Percentiles rank a stretch among this genome's conserved stretches.
Evolutionary conservation across 306 rosid genomes (phyloP).

Genomic region (Erythrophleum fordii): DNA sequence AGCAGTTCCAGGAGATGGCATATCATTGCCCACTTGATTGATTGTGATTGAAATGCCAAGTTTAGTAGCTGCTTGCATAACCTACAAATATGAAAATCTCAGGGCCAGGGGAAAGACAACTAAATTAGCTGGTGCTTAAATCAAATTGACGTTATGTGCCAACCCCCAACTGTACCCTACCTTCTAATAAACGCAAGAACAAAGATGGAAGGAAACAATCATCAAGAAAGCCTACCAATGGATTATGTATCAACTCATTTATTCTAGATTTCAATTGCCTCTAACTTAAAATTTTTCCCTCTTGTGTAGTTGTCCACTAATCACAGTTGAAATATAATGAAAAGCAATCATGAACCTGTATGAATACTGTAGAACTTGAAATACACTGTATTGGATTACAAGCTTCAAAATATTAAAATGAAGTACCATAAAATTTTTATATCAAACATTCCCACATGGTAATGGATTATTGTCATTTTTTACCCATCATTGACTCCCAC

Average conservation of each 20-base stretch:
- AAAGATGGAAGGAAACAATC: neutral
- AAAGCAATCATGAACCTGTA: slow-evolving; percentile 8
- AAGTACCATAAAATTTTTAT: neutral
- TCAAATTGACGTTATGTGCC: slow-evolving; percentile 21
- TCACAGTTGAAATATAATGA: neutral
- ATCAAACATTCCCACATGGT: neutral
- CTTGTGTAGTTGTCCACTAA: neutral
- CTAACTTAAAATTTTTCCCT: slow-evolving; percentile 8
- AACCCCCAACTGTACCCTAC: neutral
- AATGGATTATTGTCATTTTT: neutral
- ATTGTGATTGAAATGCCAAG: slow-evolving; percentile 79
- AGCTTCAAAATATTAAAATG: slow-evolving; percentile 4
- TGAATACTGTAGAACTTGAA: neutral
- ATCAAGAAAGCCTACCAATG: slow-evolving; percentile 10
- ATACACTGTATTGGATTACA: slow-evolving; percentile 16
- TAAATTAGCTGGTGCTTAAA: slow-evolving; percentile 28
- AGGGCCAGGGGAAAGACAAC: slow-evolving; percentile 8
- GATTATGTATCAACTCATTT: neutral
- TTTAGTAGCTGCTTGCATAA: slow-evolving; percentile 79
- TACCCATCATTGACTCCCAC: slow-evolving; percentile 16
- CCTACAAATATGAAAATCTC: slow-evolving; percentile 53
- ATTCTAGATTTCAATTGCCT: neutral
- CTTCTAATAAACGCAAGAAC: neutral
- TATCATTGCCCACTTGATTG: slow-evolving; percentile 74
- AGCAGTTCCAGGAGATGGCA: slow-evolving; percentile 56